Evolutionary conservation across 306 rosid species (phyloP).

Genomic region (Astragalus glycyphyllos): DNA sequence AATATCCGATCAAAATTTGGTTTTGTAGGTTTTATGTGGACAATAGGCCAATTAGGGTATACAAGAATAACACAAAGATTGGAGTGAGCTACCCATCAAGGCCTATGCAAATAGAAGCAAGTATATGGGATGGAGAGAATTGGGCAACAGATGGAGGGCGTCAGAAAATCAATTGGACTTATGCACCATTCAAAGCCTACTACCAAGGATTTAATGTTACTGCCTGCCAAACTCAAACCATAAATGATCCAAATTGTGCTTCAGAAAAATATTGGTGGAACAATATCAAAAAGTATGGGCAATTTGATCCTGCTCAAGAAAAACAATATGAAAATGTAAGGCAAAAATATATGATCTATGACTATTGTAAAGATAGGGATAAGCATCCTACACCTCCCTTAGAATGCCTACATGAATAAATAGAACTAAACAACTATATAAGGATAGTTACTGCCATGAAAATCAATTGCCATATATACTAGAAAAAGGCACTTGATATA

Average conservation of each 20-base stretch:
- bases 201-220: conserved; percentile 52
- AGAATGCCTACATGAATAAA: conserved; percentile 51
- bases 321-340: conserved; percentile 43
- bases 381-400: conserved; percentile 52
- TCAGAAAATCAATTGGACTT: conserved; percentile 52
- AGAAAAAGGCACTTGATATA: not conserved
- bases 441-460: not conserved
- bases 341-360: conserved; percentile 44
- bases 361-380: conserved; percentile 53
- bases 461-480: not conserved
- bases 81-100: conserved; percentile 50
- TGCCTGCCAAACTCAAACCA: conserved; percentile 44
- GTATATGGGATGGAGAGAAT: conserved; percentile 60
- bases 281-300: conserved; percentile 21
- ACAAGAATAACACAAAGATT: conserved; percentile 44
- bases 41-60: conserved; percentile 57
- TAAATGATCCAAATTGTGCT: conserved; percentile 38
- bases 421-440: not conserved
- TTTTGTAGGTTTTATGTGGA: conserved; percentile 59
- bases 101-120: conserved; percentile 55
- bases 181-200: conserved; percentile 62
- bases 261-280: conserved; percentile 58
- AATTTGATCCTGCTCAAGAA: conserved; percentile 29
- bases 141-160: conserved; percentile 73
- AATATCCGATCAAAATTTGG: conserved; percentile 3